Evolutionary conservation across 257 asterid genomes (phyloP).

Genomic region (Capsicum pubescens): DNA sequence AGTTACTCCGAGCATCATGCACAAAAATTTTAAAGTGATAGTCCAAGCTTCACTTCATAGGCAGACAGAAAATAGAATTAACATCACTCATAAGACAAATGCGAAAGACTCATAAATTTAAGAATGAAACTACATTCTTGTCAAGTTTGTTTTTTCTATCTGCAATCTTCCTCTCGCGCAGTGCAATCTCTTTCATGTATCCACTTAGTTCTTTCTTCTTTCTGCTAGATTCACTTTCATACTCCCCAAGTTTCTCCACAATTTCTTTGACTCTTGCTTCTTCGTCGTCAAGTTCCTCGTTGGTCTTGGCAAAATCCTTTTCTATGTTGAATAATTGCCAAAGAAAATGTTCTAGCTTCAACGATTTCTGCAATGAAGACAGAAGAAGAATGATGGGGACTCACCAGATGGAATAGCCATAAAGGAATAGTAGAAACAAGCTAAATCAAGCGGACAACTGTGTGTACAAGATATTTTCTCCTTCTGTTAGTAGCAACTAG

Average conservation of each 20-base stretch:
- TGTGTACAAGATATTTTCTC: neutral
- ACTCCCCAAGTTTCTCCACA: slow-evolving; percentile 74
- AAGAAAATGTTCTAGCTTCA: slow-evolving; percentile 84
- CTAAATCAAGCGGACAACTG: neutral
- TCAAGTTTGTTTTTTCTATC: slow-evolving; percentile 81
- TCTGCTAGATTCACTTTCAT: slow-evolving; percentile 69
- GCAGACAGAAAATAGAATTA: slow-evolving; percentile 11
- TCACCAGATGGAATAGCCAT: slow-evolving; percentile 2
- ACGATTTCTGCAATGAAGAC: slow-evolving; percentile 67
- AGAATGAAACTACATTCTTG: slow-evolving; percentile 57
- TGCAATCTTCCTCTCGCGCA: slow-evolving; percentile 69
- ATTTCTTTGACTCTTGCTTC: slow-evolving; percentile 70
- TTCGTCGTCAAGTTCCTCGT: slow-evolving; percentile 83
- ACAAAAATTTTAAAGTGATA: neutral
- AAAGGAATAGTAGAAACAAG: slow-evolving; percentile 7
- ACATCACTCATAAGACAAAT: neutral
- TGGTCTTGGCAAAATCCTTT: slow-evolving; percentile 72
- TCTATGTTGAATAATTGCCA: slow-evolving; percentile 91
- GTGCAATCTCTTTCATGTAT: slow-evolving; percentile 77
- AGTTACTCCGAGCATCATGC: slow-evolving; percentile 9
- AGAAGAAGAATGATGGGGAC: neutral
- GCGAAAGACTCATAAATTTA: slow-evolving; percentile 19
- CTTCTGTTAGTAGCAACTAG: neutral
- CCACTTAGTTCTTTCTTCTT: slow-evolving; percentile 81
- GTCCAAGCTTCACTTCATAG: neutral